Evolutionary conservation across 331 rosid species (phyloP), one percentile per base, ranked within the genome.

Genomic region (Rhamnella rubrinervis): DNA sequence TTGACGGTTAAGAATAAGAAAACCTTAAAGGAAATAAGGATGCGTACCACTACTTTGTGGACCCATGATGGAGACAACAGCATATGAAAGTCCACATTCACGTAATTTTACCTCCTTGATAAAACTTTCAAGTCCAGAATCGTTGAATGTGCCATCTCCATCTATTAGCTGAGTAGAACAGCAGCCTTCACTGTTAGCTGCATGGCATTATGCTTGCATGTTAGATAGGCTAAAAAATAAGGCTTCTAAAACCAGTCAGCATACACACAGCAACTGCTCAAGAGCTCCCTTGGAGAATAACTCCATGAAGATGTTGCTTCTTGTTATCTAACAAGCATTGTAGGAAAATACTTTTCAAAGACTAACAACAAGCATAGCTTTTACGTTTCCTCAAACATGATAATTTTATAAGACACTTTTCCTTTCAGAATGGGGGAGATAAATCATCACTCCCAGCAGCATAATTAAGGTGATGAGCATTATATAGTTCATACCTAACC

Each of bases 21-120:
- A 49, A 49, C 1, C 55, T 49, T 49, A 65, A 65, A 18, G 39
- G 23, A 70, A 47, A 77, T 71, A 71, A 77, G 83, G 68, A 77
- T 75, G 65, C 85, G 58, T 87, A 95, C 99, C 99, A 81, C 99
- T 95, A 82, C 99, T 95, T 77, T 95, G 99, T 26, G 99, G 99
- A 20, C 99, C 99, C 99, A 95, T 89, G 35, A 95, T 92, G 66
- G 99, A 91, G 82, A 89, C 96, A 14, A 95, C 80, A 1, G 99
- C 97, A 68, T 95, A 95, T 0, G 97, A 95, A 73, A 95, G 99
- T 63, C 99, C 99, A 51, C 97, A 95, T 77, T 89, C 99, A 18
- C 75, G 65, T 85, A 91, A 74, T 71, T 84, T 95, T 75, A 92
- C 90, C 75, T 87, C 93, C 84, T 92, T 87, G 78, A 87, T 86